Base-by-base conservation (phyloP, 139 green algal genomes). In the Picochlorum costavermella region DNA sequence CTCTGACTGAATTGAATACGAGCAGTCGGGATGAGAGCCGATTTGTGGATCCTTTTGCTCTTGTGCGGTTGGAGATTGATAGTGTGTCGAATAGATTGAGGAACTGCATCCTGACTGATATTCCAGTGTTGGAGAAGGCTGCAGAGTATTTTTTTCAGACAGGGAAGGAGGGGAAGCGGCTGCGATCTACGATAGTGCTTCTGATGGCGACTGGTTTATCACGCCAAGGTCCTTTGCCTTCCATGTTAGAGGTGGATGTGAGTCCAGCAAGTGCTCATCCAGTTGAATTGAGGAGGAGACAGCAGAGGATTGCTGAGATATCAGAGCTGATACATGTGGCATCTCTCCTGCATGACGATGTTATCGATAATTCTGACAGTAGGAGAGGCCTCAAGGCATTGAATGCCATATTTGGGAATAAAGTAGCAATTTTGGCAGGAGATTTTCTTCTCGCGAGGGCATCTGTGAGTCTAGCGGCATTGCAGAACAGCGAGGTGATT, bases 391-490 rank as follows among this genome's bases (percentile, higher is more conserved):
- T 94, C 4, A 61, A 68, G 33, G 85, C 84, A 2, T 75, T 98
- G 5, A 98, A 98, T 78, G 68, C 68, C 2, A 64, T 81, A 48
- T 76, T 94, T 61, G 84, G 84, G n/a, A 93, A 93, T 78, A 92
- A 91, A 50, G 67, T 95, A 20, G 92, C 94, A 31, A 96, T 99
- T 43, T 81, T 99, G 40, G 94, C 89, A 5, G 94, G 94, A 1
- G 94, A 99, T 74, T 99, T 98, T 63, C 70, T 99, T 53, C 81
- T 99, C 29, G 94, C 94, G 8, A 70, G 94, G 2, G 92, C 94
- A 2, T 95, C 85, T 2, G 85, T 97, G 10, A 83, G 86, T 9
- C 82, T 99, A 17, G 94, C 94, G 1, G 74, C 83, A 1, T 77
- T 99, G 69, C 77, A 76, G 13, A 88, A 97, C 73, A 81, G 75